Conservation (phyloP, 2,329 filamentous ascomycete genomes). For the Phyllosticta citrichinensis region DNA sequence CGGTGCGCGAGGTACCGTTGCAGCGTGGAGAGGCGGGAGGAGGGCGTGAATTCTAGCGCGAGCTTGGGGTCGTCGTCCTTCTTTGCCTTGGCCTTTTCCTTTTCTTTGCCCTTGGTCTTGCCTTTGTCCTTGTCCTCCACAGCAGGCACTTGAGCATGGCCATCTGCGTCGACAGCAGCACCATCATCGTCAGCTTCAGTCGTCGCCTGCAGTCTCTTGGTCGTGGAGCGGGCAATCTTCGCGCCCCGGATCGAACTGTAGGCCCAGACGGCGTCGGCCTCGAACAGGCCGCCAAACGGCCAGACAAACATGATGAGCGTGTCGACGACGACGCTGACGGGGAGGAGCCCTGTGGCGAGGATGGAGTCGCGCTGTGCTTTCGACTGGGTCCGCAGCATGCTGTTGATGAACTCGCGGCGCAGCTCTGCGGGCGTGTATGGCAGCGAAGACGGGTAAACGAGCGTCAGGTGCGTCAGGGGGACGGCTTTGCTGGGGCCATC, state of each 20-base stretch:
- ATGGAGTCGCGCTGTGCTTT: slow-evolving; percentile 34
- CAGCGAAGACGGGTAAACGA: slow-evolving; percentile 30
- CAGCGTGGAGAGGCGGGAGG: slow-evolving; percentile 27
- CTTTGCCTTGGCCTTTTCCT: not conserved
- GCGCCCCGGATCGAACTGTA: slow-evolving; percentile 37
- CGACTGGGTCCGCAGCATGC: slow-evolving; percentile 31
- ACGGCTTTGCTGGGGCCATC: slow-evolving; percentile 24
- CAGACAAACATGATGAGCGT: slow-evolving; percentile 25
- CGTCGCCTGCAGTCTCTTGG: slow-evolving; percentile 26
- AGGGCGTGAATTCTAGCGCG: slow-evolving; percentile 27
- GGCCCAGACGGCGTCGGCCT: slow-evolving; percentile 28
- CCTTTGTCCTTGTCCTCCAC: slow-evolving; percentile 15
- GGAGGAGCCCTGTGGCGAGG: slow-evolving; percentile 33
- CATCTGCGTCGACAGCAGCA: slow-evolving; percentile 9
- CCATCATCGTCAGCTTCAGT: slow-evolving; percentile 10
- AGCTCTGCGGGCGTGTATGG: slow-evolving; percentile 22
- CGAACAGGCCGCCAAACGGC: slow-evolving; percentile 29
- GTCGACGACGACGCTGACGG: slow-evolving; percentile 23
- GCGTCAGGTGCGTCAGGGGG: slow-evolving; percentile 30
- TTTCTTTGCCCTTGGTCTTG: slow-evolving; percentile 5
- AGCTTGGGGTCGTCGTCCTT: slow-evolving; percentile 17
- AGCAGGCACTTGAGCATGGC: slow-evolving; percentile 1
- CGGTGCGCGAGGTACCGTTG: slow-evolving; percentile 29
- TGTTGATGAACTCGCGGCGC: slow-evolving; percentile 32
- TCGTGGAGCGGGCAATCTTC: slow-evolving; percentile 28